A percentile compares a stretch with the other conserved stretches of the same genome.
These are phyloP conservation scores for Psophocarpus tetragonolobus DNA, from an alignment of 306 rosid species.

Conservation along the genomic window DNA sequence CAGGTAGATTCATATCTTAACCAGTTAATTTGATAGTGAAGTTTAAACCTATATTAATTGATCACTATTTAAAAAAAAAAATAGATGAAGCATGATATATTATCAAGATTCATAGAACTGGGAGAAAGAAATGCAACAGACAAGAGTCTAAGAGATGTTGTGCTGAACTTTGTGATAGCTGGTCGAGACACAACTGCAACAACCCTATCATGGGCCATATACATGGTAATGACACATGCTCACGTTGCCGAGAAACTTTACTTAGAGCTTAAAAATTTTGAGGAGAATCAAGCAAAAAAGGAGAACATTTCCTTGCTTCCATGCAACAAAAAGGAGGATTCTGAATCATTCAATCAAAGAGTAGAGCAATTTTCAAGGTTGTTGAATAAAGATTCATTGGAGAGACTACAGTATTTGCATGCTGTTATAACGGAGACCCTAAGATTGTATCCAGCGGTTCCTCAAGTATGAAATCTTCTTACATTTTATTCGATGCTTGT, in stretches of 20 bases:
- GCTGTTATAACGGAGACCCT: conserved; percentile 93
- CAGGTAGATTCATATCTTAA: conserved; percentile 47
- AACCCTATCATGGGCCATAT: conserved; percentile 91
- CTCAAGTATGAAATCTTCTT: conserved; percentile 61
- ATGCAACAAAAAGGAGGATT: conserved; percentile 51
- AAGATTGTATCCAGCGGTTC: conserved; percentile 90
- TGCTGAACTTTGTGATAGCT: conserved; percentile 92
- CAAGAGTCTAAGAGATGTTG: conserved; percentile 83
- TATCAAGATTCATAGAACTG: conserved; percentile 84
- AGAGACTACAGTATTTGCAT: conserved; percentile 67
- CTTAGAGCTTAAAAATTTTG: conserved; percentile 68
- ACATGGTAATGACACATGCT: conserved; percentile 75
- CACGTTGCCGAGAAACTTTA: conserved; percentile 72
- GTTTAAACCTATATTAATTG: background rate
- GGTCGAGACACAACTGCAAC: conserved; percentile 98
- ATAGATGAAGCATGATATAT: conserved; percentile 84
- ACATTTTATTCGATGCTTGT: background rate
- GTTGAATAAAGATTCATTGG: conserved; percentile 71
- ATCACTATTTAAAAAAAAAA: background rate
- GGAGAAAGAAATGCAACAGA: conserved; percentile 62
- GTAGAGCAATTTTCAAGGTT: conserved; percentile 57
- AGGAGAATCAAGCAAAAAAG: conserved; percentile 65
- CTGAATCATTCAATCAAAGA: conserved; percentile 61
- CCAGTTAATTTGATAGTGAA: background rate
- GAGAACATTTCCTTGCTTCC: conserved; percentile 50